Conservation (phyloP, 1,284 basidiomycete species). For the Boletus mariae region DNA sequence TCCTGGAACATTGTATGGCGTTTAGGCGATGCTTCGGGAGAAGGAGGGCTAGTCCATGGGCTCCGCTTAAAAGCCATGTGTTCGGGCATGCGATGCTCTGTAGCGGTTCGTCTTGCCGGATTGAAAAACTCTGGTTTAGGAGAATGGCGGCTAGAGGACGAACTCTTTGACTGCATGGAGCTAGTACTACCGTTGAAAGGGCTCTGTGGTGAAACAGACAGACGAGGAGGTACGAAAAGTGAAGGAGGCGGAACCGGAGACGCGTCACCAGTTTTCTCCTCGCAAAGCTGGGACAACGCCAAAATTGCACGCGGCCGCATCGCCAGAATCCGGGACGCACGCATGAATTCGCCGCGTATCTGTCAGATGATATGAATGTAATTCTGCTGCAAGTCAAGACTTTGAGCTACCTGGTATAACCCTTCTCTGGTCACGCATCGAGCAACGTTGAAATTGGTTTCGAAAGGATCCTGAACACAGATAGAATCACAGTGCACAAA, state of each 20-base stretch:
- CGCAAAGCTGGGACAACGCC: slow-evolving; percentile 80
- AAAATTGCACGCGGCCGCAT: slow-evolving; percentile 75
- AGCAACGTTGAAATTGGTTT: slow-evolving; percentile 92
- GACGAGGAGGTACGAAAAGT: slow-evolving; percentile 48
- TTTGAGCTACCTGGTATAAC: slow-evolving; percentile 71
- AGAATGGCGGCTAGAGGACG: slow-evolving; percentile 44
- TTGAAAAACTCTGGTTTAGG: slow-evolving; percentile 48
- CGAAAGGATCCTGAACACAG: slow-evolving; percentile 85
- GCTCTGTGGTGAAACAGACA: slow-evolving; percentile 62
- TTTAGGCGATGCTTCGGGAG: slow-evolving; percentile 65
- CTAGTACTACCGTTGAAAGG: slow-evolving; percentile 64
- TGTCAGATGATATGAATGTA: slow-evolving; percentile 31
- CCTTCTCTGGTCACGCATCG: slow-evolving; percentile 97
- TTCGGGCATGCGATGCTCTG: slow-evolving; percentile 44
- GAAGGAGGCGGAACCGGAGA: slow-evolving; percentile 45
- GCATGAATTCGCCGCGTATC: slow-evolving; percentile 99
- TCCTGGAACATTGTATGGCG: slow-evolving; percentile 64
- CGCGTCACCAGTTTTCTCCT: slow-evolving; percentile 58
- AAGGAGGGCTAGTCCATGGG: slow-evolving; percentile 82
- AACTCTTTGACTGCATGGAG: slow-evolving; percentile 51
- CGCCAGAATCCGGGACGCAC: slow-evolving; percentile 82
- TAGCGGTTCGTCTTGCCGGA: slow-evolving; percentile 33
- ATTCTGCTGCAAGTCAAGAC: neutral
- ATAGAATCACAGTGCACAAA: slow-evolving; percentile 13
- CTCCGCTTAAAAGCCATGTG: slow-evolving; percentile 76